Evolutionary conservation across 139 green algal species (phyloP), one percentile per base, ranked within the genome.

Genomic region (Tetradesmus obliquus): DNA sequence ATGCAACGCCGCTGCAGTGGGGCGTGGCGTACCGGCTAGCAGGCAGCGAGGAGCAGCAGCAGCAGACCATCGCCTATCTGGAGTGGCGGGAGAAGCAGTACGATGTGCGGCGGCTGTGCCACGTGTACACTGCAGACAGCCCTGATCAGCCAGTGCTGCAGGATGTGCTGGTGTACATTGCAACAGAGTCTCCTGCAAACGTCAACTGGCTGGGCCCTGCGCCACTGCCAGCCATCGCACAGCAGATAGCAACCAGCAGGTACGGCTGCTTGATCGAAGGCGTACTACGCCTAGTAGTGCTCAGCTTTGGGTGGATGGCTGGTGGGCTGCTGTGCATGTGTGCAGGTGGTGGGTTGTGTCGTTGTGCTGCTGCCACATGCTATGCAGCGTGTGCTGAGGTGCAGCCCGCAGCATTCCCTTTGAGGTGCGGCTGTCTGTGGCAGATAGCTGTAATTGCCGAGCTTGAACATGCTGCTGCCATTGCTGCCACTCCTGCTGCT

Each of bases 71-170:
- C 4, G 22, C 93, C 69, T 98, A 98, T 71, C 91, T 98, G 32
- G 95, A 97, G 88, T 96, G 95, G 93, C 88, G 97, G 72, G 97
- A 98, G 79, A 98, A 98, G 93, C 94, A 98, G 94, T 98, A 98
- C 90, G 97, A 98, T 72, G 66, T 94, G 5, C 92, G 96, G 1
- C 85, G 92, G 62, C 22, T 74, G 2, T 90, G 96, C 45, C 91
- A 95, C 60, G 72, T 97, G 15, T 96, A 88, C 89, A 54, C 51
- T 24, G 89, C 80, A 91, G 32, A 93, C 57, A 88, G 62, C 60
- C 45, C 19, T 24, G 74, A 72, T n/a, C 6, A n/a, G 15, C 66
- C 62, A 6, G 22, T 82, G 3, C 83, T 94, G n/a, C 32, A 55
- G 1, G 88, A 69, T 3, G 94, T 89, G 4, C 88, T 96, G 3